Base-by-base conservation (phyloP, 257 asterid species). In the Echites panduratus region DNA sequence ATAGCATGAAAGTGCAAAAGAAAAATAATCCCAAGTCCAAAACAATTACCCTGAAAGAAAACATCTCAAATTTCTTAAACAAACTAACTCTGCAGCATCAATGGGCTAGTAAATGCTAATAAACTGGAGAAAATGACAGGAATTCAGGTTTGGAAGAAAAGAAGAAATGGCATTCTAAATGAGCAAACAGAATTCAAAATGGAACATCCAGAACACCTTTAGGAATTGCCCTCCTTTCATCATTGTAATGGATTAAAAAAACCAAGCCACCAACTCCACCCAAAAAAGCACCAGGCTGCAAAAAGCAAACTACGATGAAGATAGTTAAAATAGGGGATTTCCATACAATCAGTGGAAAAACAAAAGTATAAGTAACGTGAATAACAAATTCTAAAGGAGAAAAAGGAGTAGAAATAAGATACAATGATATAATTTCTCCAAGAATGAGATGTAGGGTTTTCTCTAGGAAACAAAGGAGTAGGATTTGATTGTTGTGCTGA, bases 191-290 rank as follows among this genome's bases (percentile, higher is more conserved):
- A 62, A 20, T 73, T 29, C 6, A 29, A 12, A 20, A 16, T 20
- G 68, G 59, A 35, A 75, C 29, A 10, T 65, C 40, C 26, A 19
- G 38, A 74, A 40, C 71, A 91, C 99, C 99, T 92, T 90, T 95
- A 35, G 85, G 87, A 71, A 92, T 86, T 45, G 90, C 98, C 85
- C 99, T 86, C 84, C 76, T 85, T 83, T 95, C 96, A 86, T 95
- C 99, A 47, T 90, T 95, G 76, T 82, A 78, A 81, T 89, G 98
- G 67, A 95, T 78, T 78, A 88, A 76, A 59, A 68, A 81, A 73
- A 68, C 78, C 78, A 89, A 72, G 63, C 98, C 96, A 76, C 95
- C 85, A 80, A 95, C 38, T 73, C 97, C 99, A 75, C 88, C 89
- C 70, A 95, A 48, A 74, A 78, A 76, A 73, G 89, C 76, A 84